Percentiles rank a stretch among this genome's conserved stretches.
Conservation (phyloP, 108 stramenopile species). For the Epithemia pelagica region DNA sequence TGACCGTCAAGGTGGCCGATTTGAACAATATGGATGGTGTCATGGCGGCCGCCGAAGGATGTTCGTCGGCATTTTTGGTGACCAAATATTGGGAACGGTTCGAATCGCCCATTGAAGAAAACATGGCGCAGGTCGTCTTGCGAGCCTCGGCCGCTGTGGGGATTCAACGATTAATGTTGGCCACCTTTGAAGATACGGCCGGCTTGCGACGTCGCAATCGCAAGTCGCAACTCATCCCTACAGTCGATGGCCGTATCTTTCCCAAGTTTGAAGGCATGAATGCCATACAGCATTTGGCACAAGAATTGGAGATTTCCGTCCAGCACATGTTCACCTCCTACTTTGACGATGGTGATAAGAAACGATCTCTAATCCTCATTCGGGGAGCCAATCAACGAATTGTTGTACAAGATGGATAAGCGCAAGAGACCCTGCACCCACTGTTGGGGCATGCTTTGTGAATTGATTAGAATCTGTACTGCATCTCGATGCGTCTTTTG, state of each 20-base stretch:
- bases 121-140: slow-evolving; percentile 34
- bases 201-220: slow-evolving; percentile 17
- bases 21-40: slow-evolving; percentile 31
- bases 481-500: no score
- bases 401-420: background rate
- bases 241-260: slow-evolving; percentile 33
- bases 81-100: slow-evolving; percentile 48
- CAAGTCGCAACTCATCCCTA: slow-evolving; percentile 38
- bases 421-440: slow-evolving; percentile 1
- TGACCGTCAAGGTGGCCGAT: slow-evolving; percentile 44
- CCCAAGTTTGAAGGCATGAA: slow-evolving; percentile 44
- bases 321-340: slow-evolving; percentile 53
- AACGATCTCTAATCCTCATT: slow-evolving; percentile 40
- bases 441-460: no score
- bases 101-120: slow-evolving; percentile 38
- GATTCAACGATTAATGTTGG: slow-evolving; percentile 32
- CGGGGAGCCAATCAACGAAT: slow-evolving; percentile 33
- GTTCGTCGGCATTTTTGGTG: slow-evolving; percentile 34
- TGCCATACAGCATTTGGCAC: slow-evolving; percentile 17
- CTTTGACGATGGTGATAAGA: slow-evolving; percentile 30
- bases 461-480: no score
- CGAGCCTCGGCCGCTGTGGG: slow-evolving; percentile 26
- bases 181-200: slow-evolving; percentile 44
- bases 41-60: slow-evolving; percentile 31
- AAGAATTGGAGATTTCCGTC: slow-evolving; percentile 27